Evolutionary conservation across 371 early-diverging fungal species (phyloP), one percentile per base, ranked within the genome.

Genomic region (Dentiscutata heterogama): DNA sequence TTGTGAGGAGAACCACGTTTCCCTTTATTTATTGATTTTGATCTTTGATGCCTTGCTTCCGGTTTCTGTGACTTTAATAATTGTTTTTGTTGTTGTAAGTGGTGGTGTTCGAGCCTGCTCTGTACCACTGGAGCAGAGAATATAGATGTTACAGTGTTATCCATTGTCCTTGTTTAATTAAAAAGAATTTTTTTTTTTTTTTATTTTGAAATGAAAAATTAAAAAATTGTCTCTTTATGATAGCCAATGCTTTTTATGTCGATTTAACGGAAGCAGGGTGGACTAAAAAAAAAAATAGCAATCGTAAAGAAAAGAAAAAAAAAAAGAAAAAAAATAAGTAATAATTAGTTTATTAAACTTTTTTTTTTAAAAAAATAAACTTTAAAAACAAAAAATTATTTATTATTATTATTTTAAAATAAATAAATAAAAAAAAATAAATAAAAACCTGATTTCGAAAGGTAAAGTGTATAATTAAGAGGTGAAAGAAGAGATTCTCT

Each of bases 41-140:
- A 76, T 61, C 77, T n/a, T 39, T 76, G 60, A 61, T 56, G 53
- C 68, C 42, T 50, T 53, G 65, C 35, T 27, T 67, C 56, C 13
- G 68, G 2, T 54, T 35, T 60, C 7, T 25, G n/a, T 16, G 27
- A 13, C 22, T 67, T 79, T 63, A 68, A 79, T 27, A 31, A 16
- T 50, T 25, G 51, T 42, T 42, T 42, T 42, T 42, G 54, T 58
- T 75, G 76, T 79, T 67, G 80, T 8, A 27, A n/a, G 18, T 79
- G 80, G 80, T 79, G 80, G 80, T 79, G 80, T 79, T 79, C 80
- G 80, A 79, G 80, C 80, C 80, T 79, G 80, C 80, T 79, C 80
- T 79, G 80, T 18, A 79, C 80, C 80, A 79, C 80, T 27, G 80
- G 80, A 65, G 68, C 80, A 79, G 80, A 79, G 65, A 79, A 56